Percentiles rank a stretch among this genome's conserved stretches.
These are phyloP conservation scores for Niveomyces coronatus DNA, from an alignment of 2,329 filamentous ascomycete species.

Conservation along the genomic window DNA sequence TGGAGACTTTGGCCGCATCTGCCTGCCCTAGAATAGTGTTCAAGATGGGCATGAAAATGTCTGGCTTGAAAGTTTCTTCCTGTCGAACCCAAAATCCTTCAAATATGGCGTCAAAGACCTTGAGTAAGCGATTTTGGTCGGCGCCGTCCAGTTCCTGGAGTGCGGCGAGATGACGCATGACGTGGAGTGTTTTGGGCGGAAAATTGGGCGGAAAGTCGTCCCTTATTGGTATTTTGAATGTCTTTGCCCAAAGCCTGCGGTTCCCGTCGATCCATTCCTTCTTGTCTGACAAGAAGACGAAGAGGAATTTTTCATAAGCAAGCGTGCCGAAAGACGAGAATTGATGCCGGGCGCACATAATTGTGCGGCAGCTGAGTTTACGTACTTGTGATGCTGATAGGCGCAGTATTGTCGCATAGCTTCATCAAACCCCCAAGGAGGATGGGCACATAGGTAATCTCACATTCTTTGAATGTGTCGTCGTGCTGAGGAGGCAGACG, in stretches of 20 bases:
- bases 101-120: constrained; percentile 23
- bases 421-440: constrained; percentile 29
- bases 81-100: constrained; percentile 23
- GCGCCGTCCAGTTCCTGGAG: constrained; percentile 15
- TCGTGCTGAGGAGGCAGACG: constrained; percentile 21
- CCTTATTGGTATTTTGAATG: constrained; percentile 25
- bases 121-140: constrained; percentile 14
- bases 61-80: constrained; percentile 17
- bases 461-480: constrained; percentile 19
- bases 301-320: too few species aligned
- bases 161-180: constrained; percentile 25
- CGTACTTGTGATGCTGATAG: constrained; percentile 27
- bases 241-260: constrained; percentile 24
- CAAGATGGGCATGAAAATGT: constrained; percentile 19
- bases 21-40: constrained; percentile 16
- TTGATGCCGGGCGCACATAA: too few species aligned
- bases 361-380: too few species aligned
- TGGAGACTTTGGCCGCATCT: constrained; percentile 19
- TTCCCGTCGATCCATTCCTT: constrained; percentile 23
- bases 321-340: neutral
- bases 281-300: constrained; percentile 23
- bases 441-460: constrained; percentile 26
- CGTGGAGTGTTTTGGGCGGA: constrained; percentile 23
- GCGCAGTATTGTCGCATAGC: constrained; percentile 25
- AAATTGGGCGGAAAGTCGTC: constrained; percentile 21